phyloP scores from a whole-genome alignment of 805 yeast genomes.

The Pichia ethanolica region DNA sequence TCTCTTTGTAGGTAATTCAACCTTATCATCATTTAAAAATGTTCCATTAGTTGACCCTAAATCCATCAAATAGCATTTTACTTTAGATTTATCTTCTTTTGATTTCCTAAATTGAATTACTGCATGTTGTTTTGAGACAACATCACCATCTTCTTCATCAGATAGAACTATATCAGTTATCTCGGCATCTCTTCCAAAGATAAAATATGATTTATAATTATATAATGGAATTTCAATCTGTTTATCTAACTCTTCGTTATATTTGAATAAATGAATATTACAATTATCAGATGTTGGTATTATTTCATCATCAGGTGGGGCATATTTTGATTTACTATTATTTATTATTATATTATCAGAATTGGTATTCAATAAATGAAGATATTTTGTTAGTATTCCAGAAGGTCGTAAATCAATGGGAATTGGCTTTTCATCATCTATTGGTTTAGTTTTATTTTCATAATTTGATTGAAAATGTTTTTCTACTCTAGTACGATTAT shows the following conservation, averaged over 20 bases:
- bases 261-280: slow-evolving; percentile 13
- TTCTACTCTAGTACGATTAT: no score
- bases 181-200: slow-evolving; percentile 20
- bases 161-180: slow-evolving; percentile 15
- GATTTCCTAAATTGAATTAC: slow-evolving; percentile 22
- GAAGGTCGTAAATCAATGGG: slow-evolving; percentile 12
- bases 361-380: not conserved
- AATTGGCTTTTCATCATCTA: not conserved
- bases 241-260: slow-evolving; percentile 3
- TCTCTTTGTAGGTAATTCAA: slow-evolving; percentile 20
- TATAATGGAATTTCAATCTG: slow-evolving; percentile 15
- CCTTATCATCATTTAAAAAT: slow-evolving; percentile 20
- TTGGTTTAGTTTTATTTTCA: no score
- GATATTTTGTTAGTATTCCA: slow-evolving; percentile 10
- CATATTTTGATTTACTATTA: slow-evolving; percentile 8
- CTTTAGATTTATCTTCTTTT: not conserved
- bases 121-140: slow-evolving; percentile 24
- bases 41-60: slow-evolving; percentile 26
- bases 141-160: slow-evolving; percentile 12
- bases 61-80: slow-evolving; percentile 21
- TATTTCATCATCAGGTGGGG: slow-evolving; percentile 17
- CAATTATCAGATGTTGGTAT: slow-evolving; percentile 12
- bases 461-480: no score
- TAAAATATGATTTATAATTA: slow-evolving; percentile 20
- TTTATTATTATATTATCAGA: not conserved